phyloP scores from a whole-genome alignment of 768 basidiomycete genomes.

The Hygrophoropsis aurantiaca region DNA sequence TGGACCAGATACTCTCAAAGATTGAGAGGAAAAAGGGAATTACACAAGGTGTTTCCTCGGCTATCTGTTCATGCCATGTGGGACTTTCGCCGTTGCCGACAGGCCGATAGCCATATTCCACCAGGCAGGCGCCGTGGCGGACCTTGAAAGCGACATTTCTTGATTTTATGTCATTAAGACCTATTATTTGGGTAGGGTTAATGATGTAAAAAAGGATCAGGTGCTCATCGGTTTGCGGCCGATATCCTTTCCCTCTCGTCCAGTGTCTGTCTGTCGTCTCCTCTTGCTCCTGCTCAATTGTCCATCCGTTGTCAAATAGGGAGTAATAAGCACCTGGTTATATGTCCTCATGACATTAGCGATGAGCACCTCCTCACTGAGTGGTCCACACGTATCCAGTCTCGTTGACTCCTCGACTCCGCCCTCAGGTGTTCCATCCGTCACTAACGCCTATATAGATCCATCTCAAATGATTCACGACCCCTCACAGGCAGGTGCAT shows the following conservation, averaged over 20 bases:
- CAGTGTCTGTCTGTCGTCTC: not conserved
- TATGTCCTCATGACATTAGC: slow-evolving; percentile 14
- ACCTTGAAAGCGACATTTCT: no score
- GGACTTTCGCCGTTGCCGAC: slow-evolving; percentile 4
- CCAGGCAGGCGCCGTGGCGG: no score
- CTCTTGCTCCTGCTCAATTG: slow-evolving; percentile 1
- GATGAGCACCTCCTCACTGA: slow-evolving; percentile 3
- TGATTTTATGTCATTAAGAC: not conserved
- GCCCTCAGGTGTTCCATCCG: slow-evolving; percentile 8
- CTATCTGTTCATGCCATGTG: not conserved
- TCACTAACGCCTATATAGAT: slow-evolving; percentile 37
- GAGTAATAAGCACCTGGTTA: not conserved
- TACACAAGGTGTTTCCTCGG: no score
- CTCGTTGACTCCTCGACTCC: slow-evolving; percentile 6
- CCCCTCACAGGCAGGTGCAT: slow-evolving; percentile 36
- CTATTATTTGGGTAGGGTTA: not conserved
- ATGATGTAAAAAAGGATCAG: slow-evolving; percentile 10
- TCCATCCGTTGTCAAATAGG: slow-evolving; percentile 2
- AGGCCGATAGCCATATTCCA: not conserved
- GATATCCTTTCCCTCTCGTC: slow-evolving; percentile 11
- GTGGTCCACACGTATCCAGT: slow-evolving; percentile 6
- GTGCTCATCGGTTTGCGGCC: slow-evolving; percentile 18
- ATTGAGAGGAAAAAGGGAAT: no score
- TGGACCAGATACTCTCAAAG: no score
- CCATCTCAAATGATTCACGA: slow-evolving; percentile 40